phyloP scores from a whole-genome alignment of 2,329 filamentous ascomycete species.

The Pezicula neosporulosa region DNA sequence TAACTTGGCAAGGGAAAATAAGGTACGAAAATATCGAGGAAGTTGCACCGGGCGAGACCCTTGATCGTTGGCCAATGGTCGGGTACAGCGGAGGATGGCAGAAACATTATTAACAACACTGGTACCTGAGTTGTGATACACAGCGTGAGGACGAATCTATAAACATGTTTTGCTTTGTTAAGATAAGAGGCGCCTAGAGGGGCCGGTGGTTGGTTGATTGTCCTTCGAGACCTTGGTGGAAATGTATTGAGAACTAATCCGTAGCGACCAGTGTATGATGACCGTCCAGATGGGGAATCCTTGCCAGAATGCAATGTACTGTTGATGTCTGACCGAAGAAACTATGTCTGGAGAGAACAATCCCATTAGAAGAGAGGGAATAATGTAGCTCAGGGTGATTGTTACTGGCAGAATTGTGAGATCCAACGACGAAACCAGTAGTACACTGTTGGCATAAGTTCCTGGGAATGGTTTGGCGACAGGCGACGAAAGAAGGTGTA shows the following conservation, averaged over 20 bases:
- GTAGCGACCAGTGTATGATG: constrained; percentile 31
- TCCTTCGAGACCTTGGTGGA: constrained; percentile 12
- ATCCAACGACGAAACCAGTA: constrained; percentile 24
- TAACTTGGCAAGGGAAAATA: constrained; percentile 28
- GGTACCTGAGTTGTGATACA: constrained; percentile 35
- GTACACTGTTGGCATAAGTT: constrained; percentile 26
- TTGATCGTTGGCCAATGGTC: constrained; percentile 30
- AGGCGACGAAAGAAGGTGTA: constrained; percentile 40
- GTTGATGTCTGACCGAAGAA: constrained; percentile 39
- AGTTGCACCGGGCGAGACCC: constrained; percentile 28
- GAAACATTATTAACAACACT: constrained; percentile 35
- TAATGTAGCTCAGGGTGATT: constrained; percentile 38
- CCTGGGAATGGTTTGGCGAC: constrained; percentile 28
- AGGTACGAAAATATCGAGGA: constrained; percentile 35
- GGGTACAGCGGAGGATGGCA: constrained; percentile 31
- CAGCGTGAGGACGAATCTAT: constrained; percentile 33
- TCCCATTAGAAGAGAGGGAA: constrained; percentile 40
- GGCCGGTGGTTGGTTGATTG: constrained; percentile 20
- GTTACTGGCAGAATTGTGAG: constrained; percentile 33
- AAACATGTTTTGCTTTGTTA: constrained; percentile 16
- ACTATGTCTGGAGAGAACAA: constrained; percentile 37
- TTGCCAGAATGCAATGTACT: constrained; percentile 46
- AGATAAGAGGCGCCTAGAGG: constrained; percentile 18
- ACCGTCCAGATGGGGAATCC: constrained; percentile 44
- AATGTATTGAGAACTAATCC: constrained; percentile 1